These are phyloP conservation scores for Meyerozyma carpophila DNA, from an alignment of 1,139 yeast genomes.

Conservation along the genomic window DNA sequence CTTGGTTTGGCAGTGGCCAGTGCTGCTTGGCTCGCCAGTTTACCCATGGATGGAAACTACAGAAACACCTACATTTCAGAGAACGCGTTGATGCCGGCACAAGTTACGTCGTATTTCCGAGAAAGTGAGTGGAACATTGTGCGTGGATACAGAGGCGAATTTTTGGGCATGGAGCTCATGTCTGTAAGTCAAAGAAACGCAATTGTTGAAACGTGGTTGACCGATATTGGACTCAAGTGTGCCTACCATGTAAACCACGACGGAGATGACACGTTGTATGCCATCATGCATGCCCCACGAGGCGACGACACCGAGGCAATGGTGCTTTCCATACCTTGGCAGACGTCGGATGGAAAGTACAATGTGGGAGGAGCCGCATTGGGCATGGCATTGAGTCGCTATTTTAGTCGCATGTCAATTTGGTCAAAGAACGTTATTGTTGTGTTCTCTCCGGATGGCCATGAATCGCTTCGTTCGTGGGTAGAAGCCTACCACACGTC, in stretches of 20 bases:
- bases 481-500: constrained; percentile 90
- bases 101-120: constrained; percentile 85
- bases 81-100: constrained; percentile 96
- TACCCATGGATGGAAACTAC: constrained; percentile 80
- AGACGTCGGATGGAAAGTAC: constrained; percentile 46
- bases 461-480: constrained; percentile 74
- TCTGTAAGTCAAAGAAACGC: constrained; percentile 34
- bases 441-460: constrained; percentile 74
- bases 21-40: constrained; percentile 56
- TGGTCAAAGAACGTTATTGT: constrained; percentile 94
- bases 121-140: constrained; percentile 94
- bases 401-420: constrained; percentile 77
- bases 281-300: constrained; percentile 84
- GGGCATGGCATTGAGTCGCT: constrained; percentile 68
- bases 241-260: constrained; percentile 35
- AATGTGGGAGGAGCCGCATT: constrained; percentile 82
- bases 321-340: constrained; percentile 89
- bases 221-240: constrained; percentile 69
- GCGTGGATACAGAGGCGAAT: constrained; percentile 73
- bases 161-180: constrained; percentile 33
- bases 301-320: constrained; percentile 97
- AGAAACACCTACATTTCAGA: constrained; percentile 85
- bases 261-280: constrained; percentile 56
- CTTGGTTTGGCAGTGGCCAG: constrained; percentile 57
- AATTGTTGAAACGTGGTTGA: constrained; percentile 54